Conservation (phyloP, 139 green algal species). For the Asterochloris sp. region DNA sequence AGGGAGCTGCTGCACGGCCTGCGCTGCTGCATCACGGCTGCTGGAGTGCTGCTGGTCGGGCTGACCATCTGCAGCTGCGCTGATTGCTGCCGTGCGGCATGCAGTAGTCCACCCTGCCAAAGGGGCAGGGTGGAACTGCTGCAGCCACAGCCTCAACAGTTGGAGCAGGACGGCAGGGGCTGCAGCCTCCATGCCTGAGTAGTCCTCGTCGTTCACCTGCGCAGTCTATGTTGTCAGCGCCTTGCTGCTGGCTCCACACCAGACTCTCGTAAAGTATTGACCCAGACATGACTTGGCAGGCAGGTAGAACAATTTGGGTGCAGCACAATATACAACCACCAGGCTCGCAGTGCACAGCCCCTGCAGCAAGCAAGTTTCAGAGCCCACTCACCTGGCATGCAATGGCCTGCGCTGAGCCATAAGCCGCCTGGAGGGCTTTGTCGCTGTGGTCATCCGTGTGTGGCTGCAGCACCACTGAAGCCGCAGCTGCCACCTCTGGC, state of each 20-base stretch:
- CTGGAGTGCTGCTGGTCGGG: too few relatives aligned
- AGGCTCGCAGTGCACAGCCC: background rate
- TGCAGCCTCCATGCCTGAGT: background rate
- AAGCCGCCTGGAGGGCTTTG: too few relatives aligned
- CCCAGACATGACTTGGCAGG: background rate
- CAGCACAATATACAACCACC: background rate
- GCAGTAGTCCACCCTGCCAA: too few relatives aligned
- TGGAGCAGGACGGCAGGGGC: slow-evolving; percentile 1
- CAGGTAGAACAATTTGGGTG: background rate
- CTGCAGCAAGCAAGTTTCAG: background rate
- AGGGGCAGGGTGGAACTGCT: background rate
- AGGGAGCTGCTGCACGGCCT: too few relatives aligned
- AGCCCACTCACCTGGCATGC: background rate
- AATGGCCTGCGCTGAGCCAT: too few relatives aligned
- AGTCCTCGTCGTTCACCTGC: background rate
- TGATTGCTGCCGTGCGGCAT: too few relatives aligned
- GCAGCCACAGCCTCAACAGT: slow-evolving; percentile 10
- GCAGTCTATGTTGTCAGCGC: background rate
- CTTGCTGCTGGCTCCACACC: background rate
- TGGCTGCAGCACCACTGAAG: too few relatives aligned
- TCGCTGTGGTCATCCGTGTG: too few relatives aligned
- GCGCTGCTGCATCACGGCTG: too few relatives aligned
- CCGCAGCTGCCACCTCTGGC: too few relatives aligned
- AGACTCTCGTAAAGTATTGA: background rate
- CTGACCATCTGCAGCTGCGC: too few relatives aligned